A percentile compares a stretch with the other conserved stretches of the same genome.
phyloP scores from a whole-genome alignment of 441 rosid species.

The Arabidopsis hybrid region DNA sequence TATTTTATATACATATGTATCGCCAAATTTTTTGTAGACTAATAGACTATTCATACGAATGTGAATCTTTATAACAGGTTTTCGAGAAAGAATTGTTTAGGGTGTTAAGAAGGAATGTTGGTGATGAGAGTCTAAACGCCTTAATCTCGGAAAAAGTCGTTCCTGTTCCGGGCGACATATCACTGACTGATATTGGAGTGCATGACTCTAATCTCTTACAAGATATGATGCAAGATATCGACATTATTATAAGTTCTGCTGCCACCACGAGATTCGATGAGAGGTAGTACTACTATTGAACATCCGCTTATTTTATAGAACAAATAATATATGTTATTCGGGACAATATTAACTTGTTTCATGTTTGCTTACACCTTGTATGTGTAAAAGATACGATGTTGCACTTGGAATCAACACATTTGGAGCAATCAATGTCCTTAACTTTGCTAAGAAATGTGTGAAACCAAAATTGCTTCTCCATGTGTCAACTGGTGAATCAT shows the following conservation, averaged over 20 bases:
- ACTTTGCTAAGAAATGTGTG: constrained; percentile 65
- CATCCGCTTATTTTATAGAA: neutral
- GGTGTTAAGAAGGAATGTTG: constrained; percentile 55
- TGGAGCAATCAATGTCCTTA: constrained; percentile 58
- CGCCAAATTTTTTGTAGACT: neutral
- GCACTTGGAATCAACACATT: constrained; percentile 68
- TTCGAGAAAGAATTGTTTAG: constrained; percentile 67
- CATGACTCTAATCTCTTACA: constrained; percentile 49
- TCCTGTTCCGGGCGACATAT: constrained; percentile 65
- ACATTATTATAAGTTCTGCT: constrained; percentile 64
- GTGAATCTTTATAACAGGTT: constrained; percentile 44
- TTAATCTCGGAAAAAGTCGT: constrained; percentile 58
- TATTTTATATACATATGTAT: neutral
- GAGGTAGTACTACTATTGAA: constrained; percentile 48
- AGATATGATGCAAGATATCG: constrained; percentile 56
- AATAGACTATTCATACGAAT: neutral
- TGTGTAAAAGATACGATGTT: constrained; percentile 64
- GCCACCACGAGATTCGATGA: constrained; percentile 90
- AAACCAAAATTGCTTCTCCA: constrained; percentile 60
- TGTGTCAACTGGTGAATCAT: constrained; percentile 68
- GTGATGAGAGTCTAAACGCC: constrained; percentile 48
- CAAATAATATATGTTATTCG: too few relatives aligned
- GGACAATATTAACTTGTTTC: neutral
- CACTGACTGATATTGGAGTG: constrained; percentile 59
- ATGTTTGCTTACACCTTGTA: neutral